These are phyloP conservation scores for Fusarium anthophilum DNA, from an alignment of 2,329 filamentous ascomycete species.

Conservation along the genomic window DNA sequence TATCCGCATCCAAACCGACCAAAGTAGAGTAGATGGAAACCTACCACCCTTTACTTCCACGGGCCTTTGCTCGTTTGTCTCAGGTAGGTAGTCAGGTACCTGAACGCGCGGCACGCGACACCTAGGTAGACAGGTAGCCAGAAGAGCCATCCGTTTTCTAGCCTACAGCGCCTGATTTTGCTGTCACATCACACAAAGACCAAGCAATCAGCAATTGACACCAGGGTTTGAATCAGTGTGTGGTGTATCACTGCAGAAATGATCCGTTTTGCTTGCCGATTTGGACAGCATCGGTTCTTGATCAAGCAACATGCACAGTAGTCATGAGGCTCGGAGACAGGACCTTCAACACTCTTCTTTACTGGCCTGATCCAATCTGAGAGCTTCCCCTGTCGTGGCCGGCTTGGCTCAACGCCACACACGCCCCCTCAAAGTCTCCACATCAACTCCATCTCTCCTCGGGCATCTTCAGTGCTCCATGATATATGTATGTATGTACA, in stretches of 20 bases:
- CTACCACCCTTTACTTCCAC: neutral
- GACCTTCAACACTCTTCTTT: neutral
- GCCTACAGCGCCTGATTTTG: neutral
- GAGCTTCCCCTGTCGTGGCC: slow-evolving; percentile 9
- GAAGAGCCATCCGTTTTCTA: slow-evolving; percentile 1
- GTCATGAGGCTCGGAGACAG: neutral
- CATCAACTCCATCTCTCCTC: slow-evolving; percentile 6
- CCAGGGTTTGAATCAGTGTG: neutral
- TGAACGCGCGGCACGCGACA: slow-evolving; percentile 38
- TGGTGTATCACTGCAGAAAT: neutral
- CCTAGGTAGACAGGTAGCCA: neutral
- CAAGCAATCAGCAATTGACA: neutral
- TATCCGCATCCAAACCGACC: neutral
- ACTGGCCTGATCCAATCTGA: neutral
- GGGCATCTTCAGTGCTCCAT: slow-evolving; percentile 1
- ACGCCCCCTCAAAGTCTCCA: slow-evolving; percentile 18
- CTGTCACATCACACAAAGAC: neutral
- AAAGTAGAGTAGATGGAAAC: neutral
- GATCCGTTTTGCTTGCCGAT: neutral
- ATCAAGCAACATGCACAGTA: neutral
- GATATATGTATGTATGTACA: neutral
- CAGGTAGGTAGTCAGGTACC: slow-evolving; percentile 8
- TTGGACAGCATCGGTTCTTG: neutral
- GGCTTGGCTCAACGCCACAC: slow-evolving; percentile 22
- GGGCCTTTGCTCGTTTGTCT: slow-evolving; percentile 1